Base-by-base conservation (phyloP, 768 basidiomycete species). In the Lentinula edodes region DNA sequence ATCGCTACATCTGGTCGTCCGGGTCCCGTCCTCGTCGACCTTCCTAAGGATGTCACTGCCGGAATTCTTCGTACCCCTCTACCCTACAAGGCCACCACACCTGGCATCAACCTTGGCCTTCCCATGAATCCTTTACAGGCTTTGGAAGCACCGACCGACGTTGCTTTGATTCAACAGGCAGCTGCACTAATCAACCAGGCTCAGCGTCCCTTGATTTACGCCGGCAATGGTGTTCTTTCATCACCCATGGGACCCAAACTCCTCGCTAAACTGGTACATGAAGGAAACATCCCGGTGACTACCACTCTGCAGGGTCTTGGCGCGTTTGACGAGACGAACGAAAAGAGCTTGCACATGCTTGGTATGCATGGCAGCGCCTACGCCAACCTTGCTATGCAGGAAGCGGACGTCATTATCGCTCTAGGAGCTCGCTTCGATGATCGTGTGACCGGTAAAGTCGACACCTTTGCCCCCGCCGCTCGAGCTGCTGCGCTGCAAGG, bases 301-400 rank as follows among this genome's bases (percentile, higher is more conserved):
- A 98, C 97, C 18, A 98, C 96, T 45, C 76, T 99, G 10, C 95
- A 96, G 69, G 97, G 96, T 60, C 87, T 99, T 50, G 97, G 97
- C 63, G 89, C 91, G 2, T 99, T 91, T 70, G 95, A 98, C 75
- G 97, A 99, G 80, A 84, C 82, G 57, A 83, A 93, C 73, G 85
- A 88, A 39, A 86, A 82, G 74, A 89, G 89, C 65, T 76, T 99
- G 70, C 95, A 98, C 74, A 98, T 98, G 96, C 85, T 99, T 60
- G 96, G 96, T 61, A 98, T 98, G 97, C 97, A 98, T 78, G 97
- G 97, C 5, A 87, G 87, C 34, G 94, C 95, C 5, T 98, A 98
- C 69, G 97, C 97, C 68, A 99, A 99, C 77, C 76, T 97, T 46
- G 96, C 96, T 3, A 98, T 99, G 85, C 97, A 99, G 76, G 79